Evolutionary conservation across 2,329 filamentous ascomycete species (phyloP).

Genomic region (Colletotrichum tofieldiae): DNA sequence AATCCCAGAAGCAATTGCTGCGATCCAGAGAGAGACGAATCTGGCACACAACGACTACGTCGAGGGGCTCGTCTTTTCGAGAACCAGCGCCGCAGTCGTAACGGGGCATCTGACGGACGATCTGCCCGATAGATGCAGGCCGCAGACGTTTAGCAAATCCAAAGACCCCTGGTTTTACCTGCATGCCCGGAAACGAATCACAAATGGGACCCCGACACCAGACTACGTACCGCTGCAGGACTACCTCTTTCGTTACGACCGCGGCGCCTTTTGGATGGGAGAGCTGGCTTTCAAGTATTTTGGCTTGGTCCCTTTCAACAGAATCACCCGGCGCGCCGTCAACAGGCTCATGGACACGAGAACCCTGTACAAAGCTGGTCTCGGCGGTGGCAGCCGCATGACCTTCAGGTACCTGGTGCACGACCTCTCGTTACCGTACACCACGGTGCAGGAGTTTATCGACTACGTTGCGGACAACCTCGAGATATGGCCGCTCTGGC

Average conservation of each 20-base stretch:
- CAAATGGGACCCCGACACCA: conserved; percentile 50
- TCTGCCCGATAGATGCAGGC: conserved; percentile 52
- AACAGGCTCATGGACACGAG: conserved; percentile 76
- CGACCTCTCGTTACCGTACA: conserved; percentile 70
- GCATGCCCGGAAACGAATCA: conserved; percentile 61
- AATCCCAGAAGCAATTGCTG: conserved; percentile 55
- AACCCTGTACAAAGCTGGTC: conserved; percentile 76
- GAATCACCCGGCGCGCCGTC: conserved; percentile 72
- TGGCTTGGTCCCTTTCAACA: conserved; percentile 73
- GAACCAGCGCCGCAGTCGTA: conserved; percentile 71
- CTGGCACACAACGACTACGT: conserved; percentile 72
- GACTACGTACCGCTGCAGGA: conserved; percentile 75
- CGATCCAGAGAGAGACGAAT: conserved; percentile 61
- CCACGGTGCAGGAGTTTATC: conserved; percentile 60
- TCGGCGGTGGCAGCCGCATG: conserved; percentile 68
- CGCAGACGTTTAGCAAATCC: conserved; percentile 68
- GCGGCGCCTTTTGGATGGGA: conserved; percentile 79
- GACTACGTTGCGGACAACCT: conserved; percentile 63
- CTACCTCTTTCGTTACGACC: conserved; percentile 81
- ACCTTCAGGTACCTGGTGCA: conserved; percentile 75
- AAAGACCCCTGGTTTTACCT: conserved; percentile 83
- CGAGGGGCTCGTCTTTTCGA: conserved; percentile 77
- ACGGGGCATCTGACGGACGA: conserved; percentile 70
- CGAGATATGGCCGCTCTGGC: conserved; percentile 69
- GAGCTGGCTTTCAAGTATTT: conserved; percentile 76